phyloP scores from a whole-genome alignment of 2,329 filamentous ascomycete genomes.

The Trichoderma asperellum region DNA sequence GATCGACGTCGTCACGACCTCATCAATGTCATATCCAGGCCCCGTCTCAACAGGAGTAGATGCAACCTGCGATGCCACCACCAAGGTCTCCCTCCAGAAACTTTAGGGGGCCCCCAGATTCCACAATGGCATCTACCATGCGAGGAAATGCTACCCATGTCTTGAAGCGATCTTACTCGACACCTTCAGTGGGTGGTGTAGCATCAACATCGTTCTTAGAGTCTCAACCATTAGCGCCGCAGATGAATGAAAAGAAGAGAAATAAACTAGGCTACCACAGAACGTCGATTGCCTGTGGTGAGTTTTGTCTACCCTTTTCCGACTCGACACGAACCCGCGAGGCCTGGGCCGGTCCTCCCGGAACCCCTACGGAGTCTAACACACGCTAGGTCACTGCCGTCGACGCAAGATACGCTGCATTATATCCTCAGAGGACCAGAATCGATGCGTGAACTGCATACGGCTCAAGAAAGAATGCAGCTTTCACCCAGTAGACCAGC shows the following conservation, averaged over 20 bases:
- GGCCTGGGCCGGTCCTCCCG: neutral
- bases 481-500: conserved; percentile 86
- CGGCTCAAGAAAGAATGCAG: conserved; percentile 92
- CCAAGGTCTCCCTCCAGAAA: conserved; percentile 37
- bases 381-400: conserved; percentile 76
- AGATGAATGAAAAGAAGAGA: conserved; percentile 61
- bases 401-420: conserved; percentile 93
- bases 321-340: neutral
- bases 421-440: conserved; percentile 72
- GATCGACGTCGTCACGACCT: conserved; percentile 44
- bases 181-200: conserved; percentile 35
- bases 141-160: conserved; percentile 44
- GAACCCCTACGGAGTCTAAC: neutral
- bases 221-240: conserved; percentile 36
- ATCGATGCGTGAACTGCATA: conserved; percentile 89
- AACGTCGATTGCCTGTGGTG: conserved; percentile 94
- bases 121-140: conserved; percentile 42
- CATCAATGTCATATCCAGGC: conserved; percentile 53
- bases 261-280: conserved; percentile 96
- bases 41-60: conserved; percentile 49
- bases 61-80: conserved; percentile 43
- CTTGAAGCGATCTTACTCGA: conserved; percentile 55
- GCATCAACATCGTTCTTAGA: conserved; percentile 22
- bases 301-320: conserved; percentile 48
- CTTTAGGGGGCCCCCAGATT: conserved; percentile 41